These are phyloP conservation scores for Nasturtium officinale DNA, from an alignment of 345 rosid genomes.

Conservation along the genomic window DNA sequence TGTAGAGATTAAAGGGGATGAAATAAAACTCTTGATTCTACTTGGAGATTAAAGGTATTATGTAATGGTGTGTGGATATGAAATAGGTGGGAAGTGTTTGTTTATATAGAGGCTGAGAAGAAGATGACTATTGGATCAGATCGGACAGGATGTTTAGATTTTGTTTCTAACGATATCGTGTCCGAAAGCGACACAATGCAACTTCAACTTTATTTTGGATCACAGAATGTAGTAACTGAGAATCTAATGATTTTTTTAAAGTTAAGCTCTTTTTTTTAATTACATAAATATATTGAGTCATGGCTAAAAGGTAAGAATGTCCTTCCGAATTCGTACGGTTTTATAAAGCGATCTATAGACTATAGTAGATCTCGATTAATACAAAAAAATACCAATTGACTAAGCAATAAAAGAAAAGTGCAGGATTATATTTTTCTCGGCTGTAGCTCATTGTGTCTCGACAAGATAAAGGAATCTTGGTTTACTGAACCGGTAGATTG, in stretches of 20 bases:
- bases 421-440: background rate
- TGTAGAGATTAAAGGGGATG: background rate
- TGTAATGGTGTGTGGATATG: slow-evolving; percentile 35
- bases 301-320: slow-evolving; percentile 37
- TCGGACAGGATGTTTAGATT: slow-evolving; percentile 34
- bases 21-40: slow-evolving; percentile 2
- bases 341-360: slow-evolving; percentile 19
- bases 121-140: slow-evolving; percentile 32
- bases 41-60: background rate
- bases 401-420: background rate
- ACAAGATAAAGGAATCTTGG: background rate
- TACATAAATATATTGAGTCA: background rate
- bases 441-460: background rate
- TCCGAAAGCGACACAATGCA: slow-evolving; percentile 36
- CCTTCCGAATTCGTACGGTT: slow-evolving; percentile 40
- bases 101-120: slow-evolving; percentile 38
- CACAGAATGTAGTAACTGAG: slow-evolving; percentile 28
- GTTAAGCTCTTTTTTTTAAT: background rate
- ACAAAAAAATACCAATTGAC: background rate
- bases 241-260: slow-evolving; percentile 23
- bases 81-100: slow-evolving; percentile 15
- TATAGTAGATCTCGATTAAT: slow-evolving; percentile 10
- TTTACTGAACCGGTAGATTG: background rate
- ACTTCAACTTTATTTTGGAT: slow-evolving; percentile 27
- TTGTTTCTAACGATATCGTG: slow-evolving; percentile 37